phyloP scores from a whole-genome alignment of 805 yeast genomes.

The Starmerella apicola region DNA sequence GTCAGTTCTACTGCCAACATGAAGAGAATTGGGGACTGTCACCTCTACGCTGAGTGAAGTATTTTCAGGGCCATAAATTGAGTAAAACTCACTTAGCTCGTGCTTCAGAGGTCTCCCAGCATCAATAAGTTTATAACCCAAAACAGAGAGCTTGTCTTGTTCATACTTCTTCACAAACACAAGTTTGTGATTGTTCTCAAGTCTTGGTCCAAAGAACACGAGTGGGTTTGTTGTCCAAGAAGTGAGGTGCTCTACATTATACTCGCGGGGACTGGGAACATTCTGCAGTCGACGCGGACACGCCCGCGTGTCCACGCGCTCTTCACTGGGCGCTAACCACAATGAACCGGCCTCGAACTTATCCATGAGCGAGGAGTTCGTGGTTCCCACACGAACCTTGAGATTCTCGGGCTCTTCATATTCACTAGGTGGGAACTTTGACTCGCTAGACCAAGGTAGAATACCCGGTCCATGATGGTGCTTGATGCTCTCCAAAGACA shows the following conservation, averaged over 20 bases:
- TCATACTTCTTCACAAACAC: conserved; percentile 34
- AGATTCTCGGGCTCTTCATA: conserved; percentile 5
- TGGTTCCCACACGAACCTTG: conserved; percentile 14
- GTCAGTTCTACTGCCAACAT: not conserved
- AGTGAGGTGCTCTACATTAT: conserved; percentile 9
- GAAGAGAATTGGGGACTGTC: not conserved
- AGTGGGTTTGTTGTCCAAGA: conserved; percentile 14
- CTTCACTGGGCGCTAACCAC: conserved; percentile 12
- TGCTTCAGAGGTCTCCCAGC: conserved; percentile 9
- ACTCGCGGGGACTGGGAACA: conserved; percentile 5
- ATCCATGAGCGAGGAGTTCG: conserved; percentile 3
- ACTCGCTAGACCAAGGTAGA: conserved; percentile 7
- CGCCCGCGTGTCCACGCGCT: conserved; percentile 11
- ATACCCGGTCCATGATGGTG: conserved; percentile 15
- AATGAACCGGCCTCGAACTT: conserved; percentile 12
- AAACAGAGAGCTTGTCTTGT: conserved; percentile 47
- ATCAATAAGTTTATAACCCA: conserved; percentile 44
- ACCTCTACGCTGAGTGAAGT: not conserved
- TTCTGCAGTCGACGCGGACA: conserved; percentile 7
- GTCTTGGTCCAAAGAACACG: conserved; percentile 15
- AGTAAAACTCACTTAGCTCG: not conserved
- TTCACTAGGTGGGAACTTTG: conserved; percentile 4
- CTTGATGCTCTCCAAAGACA: conserved; percentile 2
- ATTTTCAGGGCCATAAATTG: not conserved
- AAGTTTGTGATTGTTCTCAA: conserved; percentile 4